Base-by-base conservation (phyloP, 2,329 filamentous ascomycete genomes). In the Fusarium xylarioides region DNA sequence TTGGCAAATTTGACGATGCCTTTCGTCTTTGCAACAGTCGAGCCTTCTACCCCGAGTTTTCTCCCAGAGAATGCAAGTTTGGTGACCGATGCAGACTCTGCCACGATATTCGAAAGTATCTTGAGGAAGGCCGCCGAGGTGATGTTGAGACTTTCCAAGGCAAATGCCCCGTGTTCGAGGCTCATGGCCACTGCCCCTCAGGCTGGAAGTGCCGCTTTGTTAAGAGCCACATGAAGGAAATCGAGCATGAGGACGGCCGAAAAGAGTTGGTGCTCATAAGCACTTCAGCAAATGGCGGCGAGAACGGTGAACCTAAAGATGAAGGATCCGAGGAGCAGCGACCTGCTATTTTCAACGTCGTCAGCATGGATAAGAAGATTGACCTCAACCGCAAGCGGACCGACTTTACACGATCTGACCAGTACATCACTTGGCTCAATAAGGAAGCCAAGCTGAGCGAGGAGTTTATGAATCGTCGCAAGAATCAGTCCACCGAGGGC, bases 161-260 rank as follows among this genome's bases (percentile, higher is more conserved):
- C 11, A 86, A 92, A 70, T 99, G 96, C 79, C 95, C 95, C 2
- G 88, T 97, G 14, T 98, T 91, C 81, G 91, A 93, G 74, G 85
- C 86, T 21, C 89, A 92, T 72, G 95, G 95, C 18, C 90, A 87
- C 70, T 99, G 96, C 77, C 88, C 89, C 54, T 90, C 92, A 19
- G 96, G 96, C 11, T 99, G 95, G 95, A 97, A 95, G 81, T 99
- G 96, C 81, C 92, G 95, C 28, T 97, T 98, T 79, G 92, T 94
- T 38, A 89, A 89, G 71, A 97, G 94, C 71, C 96, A 99, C 82
- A 96, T 94, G 77, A 87, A 91, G 70, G 95, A 98, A 82, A 83
- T 93, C 30, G 90, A 93, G 73, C 90, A 86, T 26, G 91, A 91
- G 60, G 95, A 97, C 80, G 95, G 95, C 14, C 89, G 89, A 74